Evolutionary conservation across 768 basidiomycete species (phyloP), one percentile per base, ranked within the genome.

Genomic region (Paxillus rubicundulus): DNA sequence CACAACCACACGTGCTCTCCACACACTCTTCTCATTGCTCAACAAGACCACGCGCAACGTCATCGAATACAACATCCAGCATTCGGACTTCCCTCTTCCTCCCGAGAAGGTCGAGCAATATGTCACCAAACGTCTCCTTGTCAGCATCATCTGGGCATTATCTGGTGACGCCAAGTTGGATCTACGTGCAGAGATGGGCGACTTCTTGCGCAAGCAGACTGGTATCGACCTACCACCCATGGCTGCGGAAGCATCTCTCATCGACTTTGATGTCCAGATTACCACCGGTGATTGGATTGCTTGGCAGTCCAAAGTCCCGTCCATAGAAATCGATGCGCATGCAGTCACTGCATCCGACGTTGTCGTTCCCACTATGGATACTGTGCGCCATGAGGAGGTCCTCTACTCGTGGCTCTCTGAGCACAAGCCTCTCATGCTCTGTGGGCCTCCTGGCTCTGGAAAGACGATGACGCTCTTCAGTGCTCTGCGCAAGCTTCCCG

Each of bases 401-500:
- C 76, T 99, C 6, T 98, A 99, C 69, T 98, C 96, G 1, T 98
- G 97, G 97, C 77, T 99, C 6, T 93, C 94, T 2, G 97, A 98
- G 68, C 97, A 98, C 72, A 98, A 98, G 63, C 97, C 97, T 17
- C 81, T 99, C 49, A 90, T 99, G 84, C 81, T 99, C 21, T 99
- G 95, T 67, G 97, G 97, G 42, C 97, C 97, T 62, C 97, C 97
- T n/a, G 97, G 97, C 65, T 98, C 97, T 18, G 97, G 97, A 20
- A 99, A 99, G 75, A 99, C 97, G 7, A 99, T 99, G 97, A 98
- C 97, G 0, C 77, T 99, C 17, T 98, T 99, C 75, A 97, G 93
- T 61, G 97, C 97, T 9, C 80, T 99, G 28, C 86, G 97, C 52
- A 98, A 98, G 70, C 81, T 98, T 36, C 95, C 97, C 2, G 93